Conservation (phyloP, 495 filamentous ascomycete species). For the Aspergillus sclerotiicarbonarius region DNA sequence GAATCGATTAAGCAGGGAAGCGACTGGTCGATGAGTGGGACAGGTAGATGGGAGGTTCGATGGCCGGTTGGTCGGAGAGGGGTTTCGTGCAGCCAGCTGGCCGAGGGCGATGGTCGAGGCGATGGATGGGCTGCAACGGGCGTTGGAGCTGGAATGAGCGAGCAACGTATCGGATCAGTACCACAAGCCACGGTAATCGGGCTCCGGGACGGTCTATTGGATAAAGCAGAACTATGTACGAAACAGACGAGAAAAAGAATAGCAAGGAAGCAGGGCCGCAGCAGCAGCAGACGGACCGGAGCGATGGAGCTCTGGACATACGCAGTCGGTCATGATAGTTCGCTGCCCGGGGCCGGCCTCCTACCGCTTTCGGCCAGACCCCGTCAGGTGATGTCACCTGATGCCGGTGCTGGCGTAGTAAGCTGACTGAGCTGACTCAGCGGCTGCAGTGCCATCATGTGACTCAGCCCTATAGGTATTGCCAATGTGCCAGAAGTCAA, state of each 20-base stretch:
- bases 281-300: background rate
- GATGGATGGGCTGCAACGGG: background rate
- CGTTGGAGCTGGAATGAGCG: background rate
- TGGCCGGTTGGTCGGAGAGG: background rate
- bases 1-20: background rate
- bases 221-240: background rate
- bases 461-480: slow-evolving; percentile 22
- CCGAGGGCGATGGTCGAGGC: background rate
- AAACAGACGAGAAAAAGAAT: background rate
- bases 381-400: slow-evolving; percentile 16
- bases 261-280: background rate
- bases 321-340: slow-evolving; percentile 2
- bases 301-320: background rate
- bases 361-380: slow-evolving; percentile 1
- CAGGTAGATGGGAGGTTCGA: background rate
- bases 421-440: background rate
- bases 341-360: slow-evolving; percentile 2
- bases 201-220: background rate
- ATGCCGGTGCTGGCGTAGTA: background rate
- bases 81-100: background rate
- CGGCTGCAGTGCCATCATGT: slow-evolving; percentile 9
- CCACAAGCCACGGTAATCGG: background rate
- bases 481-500: background rate
- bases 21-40: background rate
- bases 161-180: background rate